A percentile compares a stretch with the other conserved stretches of the same genome.
Evolutionary conservation across 2,329 filamentous ascomycete genomes (phyloP).

Genomic region (Fusarium sp.): DNA sequence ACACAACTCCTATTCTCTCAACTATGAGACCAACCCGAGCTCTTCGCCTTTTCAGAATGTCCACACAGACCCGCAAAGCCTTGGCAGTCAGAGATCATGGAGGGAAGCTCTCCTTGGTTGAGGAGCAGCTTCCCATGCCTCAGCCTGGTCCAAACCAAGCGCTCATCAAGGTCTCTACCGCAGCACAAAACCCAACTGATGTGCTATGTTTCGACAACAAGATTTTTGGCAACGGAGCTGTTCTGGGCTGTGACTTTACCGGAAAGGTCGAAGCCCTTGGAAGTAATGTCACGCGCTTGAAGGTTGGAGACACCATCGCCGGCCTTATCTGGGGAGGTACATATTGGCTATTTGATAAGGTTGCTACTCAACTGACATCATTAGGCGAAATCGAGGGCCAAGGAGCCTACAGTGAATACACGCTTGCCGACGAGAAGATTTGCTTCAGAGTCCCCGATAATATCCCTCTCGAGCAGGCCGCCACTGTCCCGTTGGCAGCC

Average conservation of each 20-base stretch:
- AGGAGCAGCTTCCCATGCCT: background rate
- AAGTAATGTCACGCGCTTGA: conserved; percentile 17
- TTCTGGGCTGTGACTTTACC: conserved; percentile 52
- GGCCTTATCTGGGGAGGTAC: conserved; percentile 44
- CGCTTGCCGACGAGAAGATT: conserved; percentile 54
- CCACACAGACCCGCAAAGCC: background rate
- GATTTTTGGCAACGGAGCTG: conserved; percentile 51
- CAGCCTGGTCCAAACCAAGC: conserved; percentile 10
- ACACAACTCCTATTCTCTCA: background rate
- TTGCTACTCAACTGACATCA: background rate
- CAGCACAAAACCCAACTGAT: conserved; percentile 42
- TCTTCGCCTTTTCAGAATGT: background rate
- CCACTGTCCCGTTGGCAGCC: conserved; percentile 52
- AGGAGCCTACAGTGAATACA: conserved; percentile 54
- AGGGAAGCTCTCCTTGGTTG: background rate
- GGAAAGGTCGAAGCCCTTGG: conserved; percentile 50
- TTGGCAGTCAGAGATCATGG: background rate
- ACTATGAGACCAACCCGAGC: background rate
- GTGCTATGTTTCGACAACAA: conserved; percentile 50
- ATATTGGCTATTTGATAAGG: conserved; percentile 2
- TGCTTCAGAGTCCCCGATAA: conserved; percentile 51
- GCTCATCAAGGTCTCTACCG: conserved; percentile 30
- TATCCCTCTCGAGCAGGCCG: conserved; percentile 46
- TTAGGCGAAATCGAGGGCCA: conserved; percentile 41
- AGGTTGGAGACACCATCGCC: conserved; percentile 24